Evolutionary conservation across 345 rosid species (phyloP).

Genomic region (Balakata baccata): DNA sequence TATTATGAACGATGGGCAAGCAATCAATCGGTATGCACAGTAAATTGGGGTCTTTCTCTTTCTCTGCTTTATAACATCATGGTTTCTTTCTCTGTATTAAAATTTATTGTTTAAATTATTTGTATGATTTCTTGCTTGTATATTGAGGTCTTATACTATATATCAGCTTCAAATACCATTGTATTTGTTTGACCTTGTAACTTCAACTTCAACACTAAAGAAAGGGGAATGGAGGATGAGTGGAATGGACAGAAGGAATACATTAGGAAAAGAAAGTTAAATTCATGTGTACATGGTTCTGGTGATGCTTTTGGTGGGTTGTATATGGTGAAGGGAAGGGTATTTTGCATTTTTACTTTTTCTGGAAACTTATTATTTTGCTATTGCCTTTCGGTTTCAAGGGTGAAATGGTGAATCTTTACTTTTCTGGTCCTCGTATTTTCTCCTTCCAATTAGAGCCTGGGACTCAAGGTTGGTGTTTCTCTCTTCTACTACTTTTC

Average conservation of each 20-base stretch:
- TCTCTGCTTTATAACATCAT: background rate
- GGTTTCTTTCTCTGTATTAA: background rate
- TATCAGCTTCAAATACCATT: background rate
- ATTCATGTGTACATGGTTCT: background rate
- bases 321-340: background rate
- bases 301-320: background rate
- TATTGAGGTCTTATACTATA: background rate
- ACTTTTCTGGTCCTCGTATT: background rate
- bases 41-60: background rate
- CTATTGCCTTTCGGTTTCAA: background rate
- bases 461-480: background rate
- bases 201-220: background rate
- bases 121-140: background rate
- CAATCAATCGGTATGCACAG: conserved; percentile 71
- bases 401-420: background rate
- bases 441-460: background rate
- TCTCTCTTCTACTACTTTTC: background rate
- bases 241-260: background rate
- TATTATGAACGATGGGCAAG: conserved; percentile 99
- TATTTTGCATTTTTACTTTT: background rate
- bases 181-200: background rate
- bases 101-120: conserved; percentile 1
- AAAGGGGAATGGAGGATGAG: background rate
- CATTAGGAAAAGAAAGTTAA: background rate
- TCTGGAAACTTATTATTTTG: background rate